Conservation (phyloP, 1,284 basidiomycete genomes). For the Microbotryum silenes-acaulis region DNA sequence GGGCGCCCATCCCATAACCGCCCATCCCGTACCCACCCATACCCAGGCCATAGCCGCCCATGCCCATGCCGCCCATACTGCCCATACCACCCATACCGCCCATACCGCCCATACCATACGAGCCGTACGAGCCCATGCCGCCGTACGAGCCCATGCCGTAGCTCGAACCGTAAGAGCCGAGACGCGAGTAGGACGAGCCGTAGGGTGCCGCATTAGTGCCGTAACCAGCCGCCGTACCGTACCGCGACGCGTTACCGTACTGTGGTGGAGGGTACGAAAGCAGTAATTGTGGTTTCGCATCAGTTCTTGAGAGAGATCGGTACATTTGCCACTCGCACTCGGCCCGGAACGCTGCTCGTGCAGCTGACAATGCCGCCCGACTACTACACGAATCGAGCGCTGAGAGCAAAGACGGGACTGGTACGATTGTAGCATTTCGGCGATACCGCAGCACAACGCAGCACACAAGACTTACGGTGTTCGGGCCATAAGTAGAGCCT, state of each 20-base stretch:
- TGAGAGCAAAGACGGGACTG: too few species aligned
- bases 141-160: slow-evolving; percentile 17
- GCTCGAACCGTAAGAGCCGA: slow-evolving; percentile 5
- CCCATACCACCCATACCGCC: slow-evolving; percentile 48
- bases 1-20: slow-evolving; percentile 4
- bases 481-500: neutral
- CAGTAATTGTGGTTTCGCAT: too few species aligned
- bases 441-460: neutral
- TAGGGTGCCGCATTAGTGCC: neutral
- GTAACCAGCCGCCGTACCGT: slow-evolving; percentile 8
- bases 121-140: slow-evolving; percentile 4
- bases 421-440: too few species aligned
- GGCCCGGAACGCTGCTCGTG: neutral
- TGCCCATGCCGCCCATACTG: slow-evolving; percentile 40
- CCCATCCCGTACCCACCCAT: slow-evolving; percentile 11
- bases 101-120: slow-evolving; percentile 44
- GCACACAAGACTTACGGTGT: neutral
- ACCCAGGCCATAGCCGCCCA: slow-evolving; percentile 32
- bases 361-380: neutral
- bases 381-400: too few species aligned
- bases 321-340: neutral
- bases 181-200: slow-evolving; percentile 2
- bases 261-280: neutral
- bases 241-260: neutral
- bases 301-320: neutral